Base-by-base conservation (phyloP, 2,329 filamentous ascomycete species). In the Coniochaeta sp. region DNA sequence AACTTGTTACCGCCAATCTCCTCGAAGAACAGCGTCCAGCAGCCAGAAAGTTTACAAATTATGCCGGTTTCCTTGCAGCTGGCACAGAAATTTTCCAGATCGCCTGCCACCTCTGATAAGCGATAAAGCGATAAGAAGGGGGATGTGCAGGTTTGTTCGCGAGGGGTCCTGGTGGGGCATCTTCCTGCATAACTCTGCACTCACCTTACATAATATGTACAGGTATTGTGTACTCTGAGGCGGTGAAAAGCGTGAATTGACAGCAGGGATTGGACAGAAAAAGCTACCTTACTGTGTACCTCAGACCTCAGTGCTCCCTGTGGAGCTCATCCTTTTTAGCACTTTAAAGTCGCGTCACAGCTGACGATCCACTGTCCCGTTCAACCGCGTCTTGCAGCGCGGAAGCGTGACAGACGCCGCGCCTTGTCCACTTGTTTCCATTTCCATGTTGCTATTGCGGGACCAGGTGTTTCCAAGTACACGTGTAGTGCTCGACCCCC, bases 21-120 rank as follows among this genome's bases (percentile, higher is more conserved):
- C 17, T 33, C 38, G 36, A 16, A 44, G n/a, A 7, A 26, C 6
- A 22, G 1, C n/a, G 24, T 9, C 5, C 9, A 50, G 12, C n/a
- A 24, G 58, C 28, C n/a, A 24, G 58, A 17, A 31, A 47, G 24
- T 56, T n/a, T n/a, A 38, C 12, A 4, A n/a, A 40, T 6, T n/a
- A 4, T 40, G 16, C 17, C 38, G 38, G 43, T 38, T 54, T 62
- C 34, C n/a, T 63, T 54, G 62, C 62, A 9, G 59, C 58, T 56
- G 54, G 31, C 54, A 56, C 33, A 28, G 31, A 56, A 56, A 22
- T 56, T 56, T 56, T 19, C 54, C 28, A 56, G 24, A 26, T 38
- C 14, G 26, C 50, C 50, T 34, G 26, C 26, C 50, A 31, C 50
- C n/a, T 31, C 7, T 31, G 54, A 56, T 56, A 56, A 56, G n/a